Evolutionary conservation across 2,329 filamentous ascomycete genomes (phyloP), one percentile per base, ranked within the genome.

Genomic region (Grosmannia clavigera): DNA sequence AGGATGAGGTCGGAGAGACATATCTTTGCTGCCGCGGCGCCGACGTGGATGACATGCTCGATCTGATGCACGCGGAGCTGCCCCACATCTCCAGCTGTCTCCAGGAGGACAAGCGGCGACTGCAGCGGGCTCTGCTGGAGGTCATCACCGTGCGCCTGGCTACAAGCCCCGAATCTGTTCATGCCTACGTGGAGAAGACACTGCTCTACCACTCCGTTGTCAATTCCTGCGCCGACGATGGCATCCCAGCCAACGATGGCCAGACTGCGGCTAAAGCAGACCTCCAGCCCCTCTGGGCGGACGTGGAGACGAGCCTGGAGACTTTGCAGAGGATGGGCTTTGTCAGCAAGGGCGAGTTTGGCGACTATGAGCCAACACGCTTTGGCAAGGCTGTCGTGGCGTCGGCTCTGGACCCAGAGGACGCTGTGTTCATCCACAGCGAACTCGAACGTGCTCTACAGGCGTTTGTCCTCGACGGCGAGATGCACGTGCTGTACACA

Each of bases 401-500:
- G 11, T 88, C 87, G 3, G 83, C 84, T 1, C 79, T 92, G 43
- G 82, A 87, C 57, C 88, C 87, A 0, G 85, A 89, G 61, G 87
- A 91, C 65, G 88, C 88, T 0, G 71, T 88, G 1, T 91, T 90
- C 65, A 78, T 91, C 22, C 76, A 90, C 65, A 76, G 81, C 54
- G 88, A 92, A 69, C 75, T 91, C 55, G 78, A 78, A 61, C 80
- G 80, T 64, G 85, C 87, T 0, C 75, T 91, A 3, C 76, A 80
- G 62, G 85, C 85, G 1, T 91, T 92, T 67, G 88, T 90, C 14
- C 85, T 92, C 81, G 87, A 91, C 67, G 85, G 86, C 4, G 88
- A 92, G 63, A 85, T 92, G 83, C 88, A 91, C 66, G 80, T 89
- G 14, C 78, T 90, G 55, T 92, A 91, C 68, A 84, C 83, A 46